Conservation (phyloP, 495 filamentous ascomycete genomes). For the Monascus purpureus region DNA sequence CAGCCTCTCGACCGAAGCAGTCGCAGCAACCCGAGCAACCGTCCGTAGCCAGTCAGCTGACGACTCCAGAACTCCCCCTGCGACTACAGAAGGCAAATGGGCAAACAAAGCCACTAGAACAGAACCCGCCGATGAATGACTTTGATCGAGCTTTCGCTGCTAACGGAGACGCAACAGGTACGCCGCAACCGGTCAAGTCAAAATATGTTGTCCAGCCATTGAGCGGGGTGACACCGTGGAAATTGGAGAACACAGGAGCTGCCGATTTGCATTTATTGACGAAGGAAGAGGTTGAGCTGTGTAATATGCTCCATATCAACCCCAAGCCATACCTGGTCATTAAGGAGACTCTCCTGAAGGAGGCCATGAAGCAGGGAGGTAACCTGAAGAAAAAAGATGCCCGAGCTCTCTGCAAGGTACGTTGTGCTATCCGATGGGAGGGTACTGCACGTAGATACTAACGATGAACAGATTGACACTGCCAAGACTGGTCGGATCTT, state of each 20-base stretch:
- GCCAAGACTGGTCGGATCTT: constrained; percentile 60
- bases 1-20: constrained; percentile 40
- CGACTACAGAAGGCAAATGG: constrained; percentile 35
- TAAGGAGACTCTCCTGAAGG: constrained; percentile 76
- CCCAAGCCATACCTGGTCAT: constrained; percentile 92
- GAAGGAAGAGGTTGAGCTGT: constrained; percentile 71
- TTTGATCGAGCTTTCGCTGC: constrained; percentile 29
- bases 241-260: constrained; percentile 60
- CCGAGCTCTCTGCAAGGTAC: constrained; percentile 50
- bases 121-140: constrained; percentile 23
- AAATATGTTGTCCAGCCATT: constrained; percentile 33
- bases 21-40: constrained; percentile 51
- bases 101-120: constrained; percentile 18
- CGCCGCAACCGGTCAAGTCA: constrained; percentile 29
- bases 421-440: constrained; percentile 3
- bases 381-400: constrained; percentile 83
- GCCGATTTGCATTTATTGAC: constrained; percentile 75
- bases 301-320: constrained; percentile 63
- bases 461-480: constrained; percentile 39
- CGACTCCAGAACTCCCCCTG: constrained; percentile 60
- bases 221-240: constrained; percentile 47
- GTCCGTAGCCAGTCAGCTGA: constrained; percentile 54
- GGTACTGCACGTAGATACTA: constrained; percentile 2
- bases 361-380: constrained; percentile 78
- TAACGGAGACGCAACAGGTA: constrained; percentile 21